phyloP scores from a whole-genome alignment of 2,329 filamentous ascomycete species.

The Calonectria hongkongensis region DNA sequence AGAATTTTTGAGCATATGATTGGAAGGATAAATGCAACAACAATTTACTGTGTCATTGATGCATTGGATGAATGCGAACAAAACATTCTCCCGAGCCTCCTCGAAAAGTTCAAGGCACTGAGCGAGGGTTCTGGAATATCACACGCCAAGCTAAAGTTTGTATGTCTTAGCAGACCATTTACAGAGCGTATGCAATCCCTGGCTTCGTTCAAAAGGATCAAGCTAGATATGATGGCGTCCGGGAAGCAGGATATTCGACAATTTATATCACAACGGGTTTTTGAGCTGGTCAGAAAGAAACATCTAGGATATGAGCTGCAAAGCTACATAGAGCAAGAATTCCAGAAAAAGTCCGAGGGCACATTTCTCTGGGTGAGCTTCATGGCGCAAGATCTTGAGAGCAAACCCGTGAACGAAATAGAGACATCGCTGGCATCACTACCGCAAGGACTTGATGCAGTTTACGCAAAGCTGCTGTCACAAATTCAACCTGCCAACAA shows the following conservation, averaged over 20 bases:
- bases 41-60: background rate
- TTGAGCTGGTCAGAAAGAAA: background rate
- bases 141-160: background rate
- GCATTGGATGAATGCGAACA: slow-evolving; percentile 39
- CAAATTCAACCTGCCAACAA: background rate
- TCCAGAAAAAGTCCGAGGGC: slow-evolving; percentile 22
- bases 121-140: background rate
- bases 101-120: background rate
- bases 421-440: slow-evolving; percentile 25
- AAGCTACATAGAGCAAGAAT: background rate
- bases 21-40: accelerated
- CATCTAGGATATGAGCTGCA: background rate
- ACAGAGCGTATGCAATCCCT: slow-evolving; percentile 13
- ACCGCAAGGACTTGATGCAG: slow-evolving; percentile 32
- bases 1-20: background rate
- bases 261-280: slow-evolving; percentile 16
- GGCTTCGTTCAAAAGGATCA: background rate
- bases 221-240: background rate
- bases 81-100: accelerated
- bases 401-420: slow-evolving; percentile 16
- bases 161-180: slow-evolving; percentile 27
- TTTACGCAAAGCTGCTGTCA: slow-evolving; percentile 30
- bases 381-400: slow-evolving; percentile 40
- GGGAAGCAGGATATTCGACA: background rate
- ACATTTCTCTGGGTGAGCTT: slow-evolving; percentile 45